A percentile compares a stretch with the other conserved stretches of the same genome.
These are phyloP conservation scores for Aureobasidium lini DNA, from an alignment of 2,329 filamentous ascomycete genomes.

Conservation along the genomic window DNA sequence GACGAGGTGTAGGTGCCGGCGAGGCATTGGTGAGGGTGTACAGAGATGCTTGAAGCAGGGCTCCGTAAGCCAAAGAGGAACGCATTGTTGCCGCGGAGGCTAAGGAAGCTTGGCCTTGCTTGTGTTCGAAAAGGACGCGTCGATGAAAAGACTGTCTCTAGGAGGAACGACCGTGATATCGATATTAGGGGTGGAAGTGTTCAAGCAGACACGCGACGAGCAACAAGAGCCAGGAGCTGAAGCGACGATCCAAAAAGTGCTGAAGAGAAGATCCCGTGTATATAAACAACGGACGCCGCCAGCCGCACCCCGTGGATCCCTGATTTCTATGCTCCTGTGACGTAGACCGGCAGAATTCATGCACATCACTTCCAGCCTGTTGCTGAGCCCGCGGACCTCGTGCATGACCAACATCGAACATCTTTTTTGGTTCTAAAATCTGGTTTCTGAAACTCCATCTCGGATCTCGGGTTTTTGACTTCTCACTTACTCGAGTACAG, in stretches of 20 bases:
- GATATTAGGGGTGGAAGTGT: background rate
- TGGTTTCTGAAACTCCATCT: background rate
- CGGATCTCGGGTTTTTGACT: background rate
- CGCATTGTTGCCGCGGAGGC: constrained; percentile 4
- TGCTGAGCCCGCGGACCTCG: background rate
- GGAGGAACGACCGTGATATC: background rate
- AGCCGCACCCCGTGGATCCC: background rate
- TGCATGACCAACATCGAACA: background rate
- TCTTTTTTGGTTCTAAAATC: background rate
- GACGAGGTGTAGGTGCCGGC: constrained; percentile 17
- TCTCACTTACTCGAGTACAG: no score
- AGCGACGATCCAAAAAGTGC: background rate
- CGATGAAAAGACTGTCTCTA: background rate
- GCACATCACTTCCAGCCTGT: background rate
- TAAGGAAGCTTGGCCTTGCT: constrained; percentile 8
- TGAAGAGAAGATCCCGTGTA: background rate
- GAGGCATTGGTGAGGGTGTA: constrained; percentile 20
- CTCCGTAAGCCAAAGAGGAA: constrained; percentile 11
- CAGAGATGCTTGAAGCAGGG: constrained; percentile 13
- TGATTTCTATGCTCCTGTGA: background rate
- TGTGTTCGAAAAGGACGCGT: background rate
- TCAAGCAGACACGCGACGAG: background rate
- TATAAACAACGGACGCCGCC: background rate
- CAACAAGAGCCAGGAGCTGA: background rate
- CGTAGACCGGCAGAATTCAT: background rate